Conservation (phyloP, 2,329 filamentous ascomycete species). For the Penicillium brasilianum region DNA sequence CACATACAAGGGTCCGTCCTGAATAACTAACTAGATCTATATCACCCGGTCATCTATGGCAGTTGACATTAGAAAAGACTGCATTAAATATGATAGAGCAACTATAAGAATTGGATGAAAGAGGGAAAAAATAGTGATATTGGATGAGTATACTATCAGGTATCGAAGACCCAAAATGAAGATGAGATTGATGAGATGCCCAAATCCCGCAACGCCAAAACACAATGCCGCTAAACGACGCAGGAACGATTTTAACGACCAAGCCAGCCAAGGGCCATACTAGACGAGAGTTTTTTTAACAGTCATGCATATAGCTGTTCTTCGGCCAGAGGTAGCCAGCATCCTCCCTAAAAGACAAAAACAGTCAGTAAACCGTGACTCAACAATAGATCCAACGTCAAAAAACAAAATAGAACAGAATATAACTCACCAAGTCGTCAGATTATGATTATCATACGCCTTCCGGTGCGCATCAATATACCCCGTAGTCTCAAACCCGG, state of each 20-base stretch:
- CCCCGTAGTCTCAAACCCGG: slow-evolving; percentile 67
- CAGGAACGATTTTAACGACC: slow-evolving; percentile 11
- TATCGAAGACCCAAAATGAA: slow-evolving; percentile 10
- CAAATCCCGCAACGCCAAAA: slow-evolving; percentile 33
- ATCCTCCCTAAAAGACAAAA: slow-evolving; percentile 40
- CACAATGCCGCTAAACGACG: slow-evolving; percentile 36
- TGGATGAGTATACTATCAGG: slow-evolving; percentile 16
- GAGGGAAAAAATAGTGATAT: slow-evolving; percentile 7
- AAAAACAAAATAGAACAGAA: too few species aligned
- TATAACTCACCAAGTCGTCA: slow-evolving; percentile 63
- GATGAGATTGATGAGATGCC: slow-evolving; percentile 16
- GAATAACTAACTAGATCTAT: too few species aligned
- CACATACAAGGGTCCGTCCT: background rate
- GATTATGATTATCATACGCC: slow-evolving; percentile 67
- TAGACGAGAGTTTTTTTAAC: slow-evolving; percentile 35
- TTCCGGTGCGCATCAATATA: slow-evolving; percentile 68
- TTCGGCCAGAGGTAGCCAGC: slow-evolving; percentile 65
- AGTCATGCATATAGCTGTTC: slow-evolving; percentile 66
- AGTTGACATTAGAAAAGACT: too few species aligned
- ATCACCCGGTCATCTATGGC: too few species aligned
- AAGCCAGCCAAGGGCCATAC: slow-evolving; percentile 13
- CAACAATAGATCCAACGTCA: too few species aligned
- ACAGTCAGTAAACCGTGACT: slow-evolving; percentile 5
- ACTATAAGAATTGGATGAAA: background rate
- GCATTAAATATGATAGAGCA: background rate